Evolutionary conservation across 192 early-diverging fungal genomes (phyloP), one percentile per base, ranked within the genome.

Genomic region (Rhizoclosmatium sp.): DNA sequence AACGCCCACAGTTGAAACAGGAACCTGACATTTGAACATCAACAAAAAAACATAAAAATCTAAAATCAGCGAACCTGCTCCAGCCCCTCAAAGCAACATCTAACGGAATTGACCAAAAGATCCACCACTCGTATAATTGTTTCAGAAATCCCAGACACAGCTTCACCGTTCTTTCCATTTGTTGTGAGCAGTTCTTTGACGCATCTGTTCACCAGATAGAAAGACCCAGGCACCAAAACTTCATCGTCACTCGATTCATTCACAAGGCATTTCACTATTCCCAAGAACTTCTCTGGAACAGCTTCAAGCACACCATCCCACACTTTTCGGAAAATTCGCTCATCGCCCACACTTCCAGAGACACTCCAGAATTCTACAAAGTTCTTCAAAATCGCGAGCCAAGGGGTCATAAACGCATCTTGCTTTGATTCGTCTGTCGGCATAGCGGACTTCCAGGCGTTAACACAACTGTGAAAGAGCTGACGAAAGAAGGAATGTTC

Each of bases 401-500:
- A 76, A 3, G 75, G 14, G 47, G 64, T 31, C 42, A 31, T 41
- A 39, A 40, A 48, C 47, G 48, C 60, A 7, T 7, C 23, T 58
- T n/a, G 5, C 51, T 54, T 54, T 54, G 51, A 54, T 54, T 7
- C 51, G 5, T 7, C 51, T 54, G 51, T 54, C 51, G 1, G 51
- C 5, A 45, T 46, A 23, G 40, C 47, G 16, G 31, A 5, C 2
- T 47, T 47, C 75, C 75, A 76, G 4, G 47, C 12, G 1, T 65
- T 3, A 1, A 66, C 47, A 40, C 75, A 76, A 42, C 66, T 76
- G 47, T 76, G 75, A 51, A 76, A 76, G 1, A 76, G 7, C 12
- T 76, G 75, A 39, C 66, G 65, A 47, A 76, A 76, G 62, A 61
- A 76, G 3, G 45, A 14, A 41, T 66, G 65, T 59, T 76, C 75